Evolutionary conservation across 257 asterid species (phyloP).

Genomic region (Leptodermis oblonga): DNA sequence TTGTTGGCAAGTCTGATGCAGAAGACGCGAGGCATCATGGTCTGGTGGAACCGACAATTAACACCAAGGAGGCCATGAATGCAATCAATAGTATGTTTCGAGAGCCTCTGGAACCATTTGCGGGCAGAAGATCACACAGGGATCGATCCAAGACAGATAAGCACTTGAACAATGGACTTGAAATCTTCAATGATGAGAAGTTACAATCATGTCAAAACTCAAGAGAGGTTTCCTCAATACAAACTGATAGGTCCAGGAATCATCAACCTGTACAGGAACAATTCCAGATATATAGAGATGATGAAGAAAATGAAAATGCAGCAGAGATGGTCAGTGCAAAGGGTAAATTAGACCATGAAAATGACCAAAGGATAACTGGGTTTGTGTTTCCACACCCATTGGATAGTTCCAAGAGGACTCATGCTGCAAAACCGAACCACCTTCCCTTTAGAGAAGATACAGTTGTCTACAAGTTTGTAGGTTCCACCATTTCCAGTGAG

Average conservation of each 20-base stretch:
- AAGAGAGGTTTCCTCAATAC: slow-evolving; percentile 21
- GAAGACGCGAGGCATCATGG: slow-evolving; percentile 93
- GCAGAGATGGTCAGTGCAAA: slow-evolving; percentile 26
- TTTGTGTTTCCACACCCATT: slow-evolving; percentile 45
- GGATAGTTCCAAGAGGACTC: slow-evolving; percentile 31
- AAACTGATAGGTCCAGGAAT: slow-evolving; percentile 21
- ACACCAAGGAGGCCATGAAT: slow-evolving; percentile 82
- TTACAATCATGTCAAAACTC: slow-evolving; percentile 25
- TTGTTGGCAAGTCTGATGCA: slow-evolving; percentile 60
- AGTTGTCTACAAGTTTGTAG: slow-evolving; percentile 69
- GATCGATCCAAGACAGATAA: slow-evolving; percentile 31
- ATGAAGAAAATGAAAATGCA: slow-evolving; percentile 43
- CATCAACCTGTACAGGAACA: slow-evolving; percentile 42
- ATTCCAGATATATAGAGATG: slow-evolving; percentile 67
- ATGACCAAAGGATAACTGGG: slow-evolving; percentile 23
- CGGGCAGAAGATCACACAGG: slow-evolving; percentile 32
- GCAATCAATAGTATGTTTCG: slow-evolving; percentile 78
- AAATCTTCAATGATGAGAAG: slow-evolving; percentile 44
- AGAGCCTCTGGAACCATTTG: slow-evolving; percentile 71
- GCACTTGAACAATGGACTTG: slow-evolving; percentile 34
- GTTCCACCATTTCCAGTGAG: slow-evolving; percentile 79
- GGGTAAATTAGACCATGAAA: slow-evolving; percentile 16
- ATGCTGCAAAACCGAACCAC: slow-evolving; percentile 37
- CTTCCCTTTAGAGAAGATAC: slow-evolving; percentile 69
- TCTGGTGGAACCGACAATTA: slow-evolving; percentile 82